Base-by-base conservation (phyloP, 192 early-diverging fungal species). In the Coemansia sp. region DNA sequence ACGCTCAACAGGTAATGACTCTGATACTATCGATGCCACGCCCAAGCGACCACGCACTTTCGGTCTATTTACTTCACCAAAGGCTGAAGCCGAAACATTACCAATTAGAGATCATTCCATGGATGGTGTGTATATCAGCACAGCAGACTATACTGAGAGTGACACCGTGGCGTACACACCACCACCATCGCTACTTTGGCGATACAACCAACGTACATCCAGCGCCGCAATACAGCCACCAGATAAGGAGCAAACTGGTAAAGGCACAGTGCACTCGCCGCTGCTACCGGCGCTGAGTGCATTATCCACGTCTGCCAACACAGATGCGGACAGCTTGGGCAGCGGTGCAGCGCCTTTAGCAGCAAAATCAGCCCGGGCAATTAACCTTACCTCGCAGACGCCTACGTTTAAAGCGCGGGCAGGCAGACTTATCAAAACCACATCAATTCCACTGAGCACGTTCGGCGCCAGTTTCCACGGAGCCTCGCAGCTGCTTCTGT, bases 391-490 rank as follows among this genome's bases (percentile, higher is more conserved):
- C 1, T 48, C 54, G 17, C 51, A 39, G 5, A 29, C 59, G 41
- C 55, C 66, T 11, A 49, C 9, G 22, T 69, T 72, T 39, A 66
- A 69, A 52, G 65, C 73, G 1, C 22, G 67, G 10, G 62, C 69
- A 1, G 73, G 73, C 16, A 56, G 51, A 22, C 67, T 75, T 21
- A 64, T 72, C 21, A 75, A 81, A 25, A 81, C 72, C 14, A 81
- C 68, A 26, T 75, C 73, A 2, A 72, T 81, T 5, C 68, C 78
- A 23, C 57, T 75, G 23, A 81, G 69, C 26, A 54, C 64, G 3
- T 75, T 75, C 63, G 69, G 66, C 0, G 60, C 56, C 19, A 47
- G 61, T 29, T 27, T 63, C 9, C 60, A 31, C 21, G 37, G 39
- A 4, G 59, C 52, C 2, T 63, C 63, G 16, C 60, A 56, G 53